Conservation (phyloP, 108 stramenopile genomes). For the Ochromonas danica region DNA sequence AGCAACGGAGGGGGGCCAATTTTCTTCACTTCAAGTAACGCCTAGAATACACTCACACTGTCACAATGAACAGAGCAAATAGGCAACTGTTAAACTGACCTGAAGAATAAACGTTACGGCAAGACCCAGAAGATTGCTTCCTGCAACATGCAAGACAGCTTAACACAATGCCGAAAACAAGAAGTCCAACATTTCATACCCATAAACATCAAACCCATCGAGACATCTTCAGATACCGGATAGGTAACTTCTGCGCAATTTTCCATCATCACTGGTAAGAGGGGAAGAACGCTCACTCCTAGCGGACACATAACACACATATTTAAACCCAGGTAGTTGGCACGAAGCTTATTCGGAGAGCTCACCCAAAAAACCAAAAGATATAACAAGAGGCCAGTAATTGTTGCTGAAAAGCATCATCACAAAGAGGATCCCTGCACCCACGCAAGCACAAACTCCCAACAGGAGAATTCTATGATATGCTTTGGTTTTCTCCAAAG, state of each 20-base stretch:
- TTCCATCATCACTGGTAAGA: constrained; percentile 30
- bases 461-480: background rate
- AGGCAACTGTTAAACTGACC: background rate
- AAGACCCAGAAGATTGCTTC: background rate
- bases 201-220: background rate
- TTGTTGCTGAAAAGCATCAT: constrained; percentile 11
- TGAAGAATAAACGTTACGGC: background rate
- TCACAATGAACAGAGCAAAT: background rate
- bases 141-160: background rate
- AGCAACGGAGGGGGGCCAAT: constrained; percentile 18
- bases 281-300: background rate
- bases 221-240: constrained; percentile 29
- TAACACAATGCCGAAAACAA: no score
- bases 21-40: background rate
- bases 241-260: constrained; percentile 35
- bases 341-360: no score
- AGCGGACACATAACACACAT: background rate
- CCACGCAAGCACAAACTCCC: background rate
- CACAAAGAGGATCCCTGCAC: background rate
- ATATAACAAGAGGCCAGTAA: background rate
- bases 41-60: background rate
- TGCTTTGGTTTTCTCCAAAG: constrained; percentile 18
- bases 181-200: no score
- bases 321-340: no score
- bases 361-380: constrained; percentile 11